Conservation (phyloP, 1,284 basidiomycete genomes). For the Erythrobasidium hasegawianum region DNA sequence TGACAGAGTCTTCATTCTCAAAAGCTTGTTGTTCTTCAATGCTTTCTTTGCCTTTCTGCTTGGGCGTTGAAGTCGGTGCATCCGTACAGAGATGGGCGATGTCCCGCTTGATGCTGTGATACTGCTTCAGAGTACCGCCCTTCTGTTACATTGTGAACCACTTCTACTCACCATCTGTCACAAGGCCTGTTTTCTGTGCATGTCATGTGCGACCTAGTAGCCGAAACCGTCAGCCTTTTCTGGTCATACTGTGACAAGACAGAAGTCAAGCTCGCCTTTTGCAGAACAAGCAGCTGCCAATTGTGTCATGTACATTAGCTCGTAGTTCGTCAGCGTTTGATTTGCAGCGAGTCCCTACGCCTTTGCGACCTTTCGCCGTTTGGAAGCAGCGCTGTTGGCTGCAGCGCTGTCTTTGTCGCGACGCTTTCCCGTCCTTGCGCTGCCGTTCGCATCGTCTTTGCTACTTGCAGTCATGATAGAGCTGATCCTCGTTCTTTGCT, state of each 20-base stretch:
- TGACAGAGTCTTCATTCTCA: no score
- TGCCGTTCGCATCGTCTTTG: neutral
- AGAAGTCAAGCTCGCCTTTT: constrained; percentile 24
- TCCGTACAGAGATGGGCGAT: constrained; percentile 51
- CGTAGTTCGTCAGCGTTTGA: no score
- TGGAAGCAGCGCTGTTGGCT: neutral
- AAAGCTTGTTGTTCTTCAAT: no score
- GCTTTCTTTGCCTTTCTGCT: no score
- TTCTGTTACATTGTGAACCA: no score
- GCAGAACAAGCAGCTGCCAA: constrained; percentile 27
- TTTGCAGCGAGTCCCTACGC: neutral
- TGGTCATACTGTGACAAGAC: neutral
- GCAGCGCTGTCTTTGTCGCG: neutral
- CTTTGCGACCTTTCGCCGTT: constrained; percentile 30
- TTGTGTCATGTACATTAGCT: no score
- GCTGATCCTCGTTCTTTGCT: neutral
- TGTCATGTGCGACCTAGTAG: constrained; percentile 33
- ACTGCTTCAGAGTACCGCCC: no score
- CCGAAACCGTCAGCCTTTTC: neutral
- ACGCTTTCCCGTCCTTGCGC: neutral
- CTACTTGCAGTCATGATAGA: constrained; percentile 1
- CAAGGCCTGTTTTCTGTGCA: constrained; percentile 38
- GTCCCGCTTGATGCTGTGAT: constrained; percentile 50
- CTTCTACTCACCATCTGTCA: constrained; percentile 34
- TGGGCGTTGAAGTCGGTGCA: constrained; percentile 11